These are phyloP conservation scores for Akanthomyces uredinophilus DNA, from an alignment of 2,329 filamentous ascomycete species.

Conservation along the genomic window DNA sequence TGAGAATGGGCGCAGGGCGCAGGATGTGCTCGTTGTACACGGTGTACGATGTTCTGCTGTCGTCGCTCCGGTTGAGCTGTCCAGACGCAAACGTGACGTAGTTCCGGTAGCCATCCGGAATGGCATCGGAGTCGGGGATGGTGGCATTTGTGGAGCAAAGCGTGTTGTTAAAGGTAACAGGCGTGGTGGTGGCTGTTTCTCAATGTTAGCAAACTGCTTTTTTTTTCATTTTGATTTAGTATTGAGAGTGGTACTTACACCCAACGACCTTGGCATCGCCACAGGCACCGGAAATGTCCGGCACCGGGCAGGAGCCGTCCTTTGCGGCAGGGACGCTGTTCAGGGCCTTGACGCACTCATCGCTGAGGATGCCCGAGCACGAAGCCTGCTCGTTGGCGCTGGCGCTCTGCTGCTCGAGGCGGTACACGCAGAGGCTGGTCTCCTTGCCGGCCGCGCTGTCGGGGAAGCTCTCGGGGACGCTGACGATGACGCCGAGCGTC, in stretches of 20 bases:
- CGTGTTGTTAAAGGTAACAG: conserved; percentile 7
- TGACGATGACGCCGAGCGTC: conserved; percentile 10
- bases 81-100: conserved; percentile 6
- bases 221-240: not conserved
- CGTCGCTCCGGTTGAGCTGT: not conserved
- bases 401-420: conserved; percentile 3
- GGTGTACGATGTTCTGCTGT: not conserved
- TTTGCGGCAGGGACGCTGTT: not conserved
- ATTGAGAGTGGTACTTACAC: not conserved
- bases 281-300: conserved; percentile 1
- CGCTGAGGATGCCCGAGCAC: conserved; percentile 9
- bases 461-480: conserved; percentile 9
- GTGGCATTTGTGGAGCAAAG: conserved; percentile 10
- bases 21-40: conserved; percentile 4
- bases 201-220: not conserved
- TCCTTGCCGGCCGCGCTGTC: not conserved
- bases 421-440: conserved; percentile 10
- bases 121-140: not conserved
- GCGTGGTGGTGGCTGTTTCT: not conserved
- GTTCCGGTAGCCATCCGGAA: conserved; percentile 10
- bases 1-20: conserved; percentile 9
- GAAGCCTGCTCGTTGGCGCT: conserved; percentile 1
- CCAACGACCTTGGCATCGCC: not conserved
- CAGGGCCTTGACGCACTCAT: conserved; percentile 5
- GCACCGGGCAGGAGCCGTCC: conserved; percentile 4